These are phyloP conservation scores for Exophiala sp. DNA, from an alignment of 2,329 filamentous ascomycete species.

Conservation along the genomic window DNA sequence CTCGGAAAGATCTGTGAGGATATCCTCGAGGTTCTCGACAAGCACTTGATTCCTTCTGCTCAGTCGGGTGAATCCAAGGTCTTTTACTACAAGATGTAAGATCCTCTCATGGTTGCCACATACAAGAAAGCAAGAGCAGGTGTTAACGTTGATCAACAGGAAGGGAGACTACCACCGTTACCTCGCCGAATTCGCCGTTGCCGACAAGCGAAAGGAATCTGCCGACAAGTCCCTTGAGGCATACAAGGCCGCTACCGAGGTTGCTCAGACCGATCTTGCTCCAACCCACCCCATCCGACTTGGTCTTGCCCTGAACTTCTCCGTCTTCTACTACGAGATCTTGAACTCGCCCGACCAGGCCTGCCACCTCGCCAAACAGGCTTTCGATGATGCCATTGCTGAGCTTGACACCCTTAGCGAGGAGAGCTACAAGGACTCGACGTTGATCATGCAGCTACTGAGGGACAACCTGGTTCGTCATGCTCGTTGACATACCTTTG, in stretches of 20 bases:
- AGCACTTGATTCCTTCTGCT: conserved; percentile 89
- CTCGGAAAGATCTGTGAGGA: conserved; percentile 97
- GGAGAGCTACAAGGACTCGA: conserved; percentile 99
- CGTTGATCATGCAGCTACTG: conserved; percentile 96
- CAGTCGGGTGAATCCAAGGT: conserved; percentile 97
- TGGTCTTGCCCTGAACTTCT: conserved; percentile 90
- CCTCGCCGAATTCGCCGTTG: conserved; percentile 91
- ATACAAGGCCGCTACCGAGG: conserved; percentile 90
- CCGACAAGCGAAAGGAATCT: conserved; percentile 90
- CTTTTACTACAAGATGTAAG: conserved; percentile 99
- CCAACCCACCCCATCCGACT: conserved; percentile 91
- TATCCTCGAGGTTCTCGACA: conserved; percentile 88
- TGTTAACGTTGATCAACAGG: conserved; percentile 48
- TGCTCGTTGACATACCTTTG: background rate
- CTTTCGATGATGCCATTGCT: conserved; percentile 94
- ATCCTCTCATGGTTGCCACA: background rate
- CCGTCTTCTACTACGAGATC: conserved; percentile 99
- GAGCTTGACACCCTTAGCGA: conserved; percentile 95
- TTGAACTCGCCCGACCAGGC: conserved; percentile 97
- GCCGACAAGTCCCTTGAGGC: conserved; percentile 93
- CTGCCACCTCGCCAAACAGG: conserved; percentile 94
- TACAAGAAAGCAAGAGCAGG: background rate
- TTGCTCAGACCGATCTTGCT: conserved; percentile 80
- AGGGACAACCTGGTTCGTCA: conserved; percentile 82
- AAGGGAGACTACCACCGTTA: conserved; percentile 99